These are phyloP conservation scores for Umbilicus rupestris DNA, from an alignment of 164 flowering plant species.

Conservation along the genomic window DNA sequence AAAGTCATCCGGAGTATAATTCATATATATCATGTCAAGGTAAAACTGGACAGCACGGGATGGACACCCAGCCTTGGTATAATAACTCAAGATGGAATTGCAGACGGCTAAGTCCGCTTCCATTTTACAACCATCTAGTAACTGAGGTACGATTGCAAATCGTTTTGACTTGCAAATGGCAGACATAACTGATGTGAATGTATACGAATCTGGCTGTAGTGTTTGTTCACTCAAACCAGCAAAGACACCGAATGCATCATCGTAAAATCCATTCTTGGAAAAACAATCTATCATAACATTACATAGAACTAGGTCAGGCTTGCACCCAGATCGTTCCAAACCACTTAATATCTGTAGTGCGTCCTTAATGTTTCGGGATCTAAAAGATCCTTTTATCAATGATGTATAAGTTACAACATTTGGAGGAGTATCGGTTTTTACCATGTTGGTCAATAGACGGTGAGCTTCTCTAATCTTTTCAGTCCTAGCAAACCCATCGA, in stretches of 20 bases:
- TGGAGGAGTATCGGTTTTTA: slow-evolving; percentile 33
- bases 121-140: slow-evolving; percentile 17
- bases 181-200: slow-evolving; percentile 37
- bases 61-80: slow-evolving; percentile 38
- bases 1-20: slow-evolving; percentile 38
- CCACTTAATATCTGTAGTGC: slow-evolving; percentile 24
- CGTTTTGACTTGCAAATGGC: slow-evolving; percentile 24
- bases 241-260: slow-evolving; percentile 40
- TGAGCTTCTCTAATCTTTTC: slow-evolving; percentile 25
- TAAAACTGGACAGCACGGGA: slow-evolving; percentile 34
- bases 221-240: slow-evolving; percentile 19
- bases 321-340: slow-evolving; percentile 28
- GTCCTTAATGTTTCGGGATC: slow-evolving; percentile 19
- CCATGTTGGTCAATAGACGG: slow-evolving; percentile 40
- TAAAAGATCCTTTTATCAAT: slow-evolving; percentile 41
- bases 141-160: slow-evolving; percentile 23
- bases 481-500: slow-evolving; percentile 38
- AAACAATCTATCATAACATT: slow-evolving; percentile 50
- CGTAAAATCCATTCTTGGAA: slow-evolving; percentile 33
- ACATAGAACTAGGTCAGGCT: slow-evolving; percentile 43
- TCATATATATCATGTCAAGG: slow-evolving; percentile 32
- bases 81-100: slow-evolving; percentile 41
- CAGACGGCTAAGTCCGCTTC: slow-evolving; percentile 38
- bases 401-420: slow-evolving; percentile 55
- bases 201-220: slow-evolving; percentile 47